These are phyloP conservation scores for Gaeumannomyces sp. DNA, from an alignment of 2,329 filamentous ascomycete species.

Conservation along the genomic window DNA sequence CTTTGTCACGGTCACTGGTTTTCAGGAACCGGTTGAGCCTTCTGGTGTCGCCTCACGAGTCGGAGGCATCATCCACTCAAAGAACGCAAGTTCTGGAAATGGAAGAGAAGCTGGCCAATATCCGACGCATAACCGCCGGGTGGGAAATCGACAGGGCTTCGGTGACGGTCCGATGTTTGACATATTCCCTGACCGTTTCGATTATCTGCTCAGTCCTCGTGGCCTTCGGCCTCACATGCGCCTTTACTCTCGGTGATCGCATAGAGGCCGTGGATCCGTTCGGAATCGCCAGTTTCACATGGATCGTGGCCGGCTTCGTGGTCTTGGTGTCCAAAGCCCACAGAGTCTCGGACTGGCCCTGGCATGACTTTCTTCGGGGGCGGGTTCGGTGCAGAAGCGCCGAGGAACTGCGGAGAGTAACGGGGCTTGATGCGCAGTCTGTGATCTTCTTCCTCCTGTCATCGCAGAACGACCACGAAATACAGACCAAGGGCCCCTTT, in stretches of 20 bases:
- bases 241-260: conserved; percentile 20
- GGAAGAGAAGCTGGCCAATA: neutral
- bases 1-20: no score
- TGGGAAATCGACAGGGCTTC: conserved; percentile 13
- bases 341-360: conserved; percentile 21
- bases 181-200: conserved; percentile 12
- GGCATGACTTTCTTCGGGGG: conserved; percentile 24
- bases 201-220: conserved; percentile 13
- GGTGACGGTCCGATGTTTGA: conserved; percentile 5
- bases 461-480: conserved; percentile 15
- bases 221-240: conserved; percentile 20
- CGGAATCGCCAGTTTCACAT: conserved; percentile 23
- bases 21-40: no score
- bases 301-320: conserved; percentile 22
- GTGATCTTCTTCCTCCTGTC: conserved; percentile 21
- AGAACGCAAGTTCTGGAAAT: neutral
- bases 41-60: no score
- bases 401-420: conserved; percentile 19
- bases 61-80: no score
- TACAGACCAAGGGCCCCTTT: conserved; percentile 20
- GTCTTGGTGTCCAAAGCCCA: conserved; percentile 22
- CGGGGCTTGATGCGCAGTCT: conserved; percentile 19
- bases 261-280: conserved; percentile 26
- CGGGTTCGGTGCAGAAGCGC: conserved; percentile 21
- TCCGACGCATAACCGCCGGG: conserved; percentile 49